Conservation (phyloP, 202 grass and related monocot genomes). For the Setaria italica region DNA sequence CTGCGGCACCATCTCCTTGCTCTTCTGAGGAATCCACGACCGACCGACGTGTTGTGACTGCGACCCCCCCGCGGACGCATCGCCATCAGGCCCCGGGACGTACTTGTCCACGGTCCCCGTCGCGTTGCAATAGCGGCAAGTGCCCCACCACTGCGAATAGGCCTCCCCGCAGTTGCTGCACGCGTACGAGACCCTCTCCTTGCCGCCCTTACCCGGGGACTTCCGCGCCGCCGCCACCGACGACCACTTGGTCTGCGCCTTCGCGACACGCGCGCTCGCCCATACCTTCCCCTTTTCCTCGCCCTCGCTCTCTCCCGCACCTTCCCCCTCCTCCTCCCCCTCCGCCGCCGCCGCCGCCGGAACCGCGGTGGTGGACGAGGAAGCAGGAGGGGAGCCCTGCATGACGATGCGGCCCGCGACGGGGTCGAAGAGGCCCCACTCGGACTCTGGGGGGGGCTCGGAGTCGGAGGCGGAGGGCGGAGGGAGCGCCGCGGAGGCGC, state of each 20-base stretch:
- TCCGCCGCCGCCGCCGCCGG: background rate
- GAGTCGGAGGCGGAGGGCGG: slow-evolving; percentile 27
- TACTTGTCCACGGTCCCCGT: slow-evolving; percentile 38
- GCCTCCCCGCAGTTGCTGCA: slow-evolving; percentile 66
- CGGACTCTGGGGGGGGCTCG: slow-evolving; percentile 10
- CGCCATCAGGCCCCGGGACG: background rate
- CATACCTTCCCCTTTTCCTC: slow-evolving; percentile 25
- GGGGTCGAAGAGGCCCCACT: slow-evolving; percentile 48
- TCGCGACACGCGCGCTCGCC: background rate
- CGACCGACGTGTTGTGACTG: slow-evolving; percentile 52
- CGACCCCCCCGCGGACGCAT: slow-evolving; percentile 31
- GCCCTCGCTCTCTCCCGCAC: background rate
- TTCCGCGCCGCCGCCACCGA: slow-evolving; percentile 38
- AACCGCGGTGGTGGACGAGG: slow-evolving; percentile 4
- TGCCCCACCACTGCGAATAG: slow-evolving; percentile 81
- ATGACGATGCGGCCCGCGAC: slow-evolving; percentile 49
- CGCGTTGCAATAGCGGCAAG: slow-evolving; percentile 52
- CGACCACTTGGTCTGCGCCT: slow-evolving; percentile 29
- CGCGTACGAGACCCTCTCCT: slow-evolving; percentile 51
- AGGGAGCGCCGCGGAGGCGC: background rate
- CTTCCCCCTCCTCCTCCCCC: background rate
- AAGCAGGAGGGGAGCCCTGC: background rate
- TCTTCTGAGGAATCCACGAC: slow-evolving; percentile 71
- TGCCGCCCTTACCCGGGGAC: slow-evolving; percentile 44
- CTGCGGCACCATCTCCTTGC: slow-evolving; percentile 56